Evolutionary conservation across 2,329 filamentous ascomycete genomes (phyloP).

Genomic region (Pseudocercospora crystallina): DNA sequence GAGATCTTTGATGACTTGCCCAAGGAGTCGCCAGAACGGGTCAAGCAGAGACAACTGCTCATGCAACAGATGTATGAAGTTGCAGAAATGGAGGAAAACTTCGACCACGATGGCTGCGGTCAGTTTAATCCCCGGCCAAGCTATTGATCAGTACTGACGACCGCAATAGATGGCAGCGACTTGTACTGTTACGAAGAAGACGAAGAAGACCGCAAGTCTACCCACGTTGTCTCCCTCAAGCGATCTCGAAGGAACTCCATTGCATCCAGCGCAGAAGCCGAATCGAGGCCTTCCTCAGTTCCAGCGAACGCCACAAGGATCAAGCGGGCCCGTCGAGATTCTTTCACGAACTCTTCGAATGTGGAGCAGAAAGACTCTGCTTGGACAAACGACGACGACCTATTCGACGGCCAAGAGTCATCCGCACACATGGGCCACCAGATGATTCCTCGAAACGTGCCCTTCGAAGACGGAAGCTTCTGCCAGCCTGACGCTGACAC

Average conservation of each 20-base stretch:
- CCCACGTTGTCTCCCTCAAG: slow-evolving; percentile 6
- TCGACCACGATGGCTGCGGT: slow-evolving; percentile 17
- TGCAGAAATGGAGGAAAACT: slow-evolving; percentile 20
- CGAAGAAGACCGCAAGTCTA: slow-evolving; percentile 14
- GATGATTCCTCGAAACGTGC: no score
- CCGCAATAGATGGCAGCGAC: slow-evolving; percentile 15
- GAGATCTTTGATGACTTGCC: slow-evolving; percentile 30
- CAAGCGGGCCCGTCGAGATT: slow-evolving; percentile 15
- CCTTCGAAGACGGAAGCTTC: no score
- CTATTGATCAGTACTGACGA: slow-evolving; percentile 2
- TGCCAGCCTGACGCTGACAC: no score
- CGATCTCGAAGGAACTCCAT: slow-evolving; percentile 7
- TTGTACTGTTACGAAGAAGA: slow-evolving; percentile 18
- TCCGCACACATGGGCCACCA: no score
- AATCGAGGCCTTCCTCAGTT: slow-evolving; percentile 17
- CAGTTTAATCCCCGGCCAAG: background rate
- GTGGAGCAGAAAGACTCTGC: no score
- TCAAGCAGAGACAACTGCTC: slow-evolving; percentile 15
- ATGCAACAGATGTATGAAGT: slow-evolving; percentile 24
- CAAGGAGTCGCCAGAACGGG: slow-evolving; percentile 16
- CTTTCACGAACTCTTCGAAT: background rate
- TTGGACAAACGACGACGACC: no score
- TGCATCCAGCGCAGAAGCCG: slow-evolving; percentile 7
- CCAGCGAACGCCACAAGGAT: slow-evolving; percentile 6
- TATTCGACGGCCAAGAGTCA: no score